Base-by-base conservation (phyloP, 169 alveolate species). In the Theileria orientalis region DNA sequence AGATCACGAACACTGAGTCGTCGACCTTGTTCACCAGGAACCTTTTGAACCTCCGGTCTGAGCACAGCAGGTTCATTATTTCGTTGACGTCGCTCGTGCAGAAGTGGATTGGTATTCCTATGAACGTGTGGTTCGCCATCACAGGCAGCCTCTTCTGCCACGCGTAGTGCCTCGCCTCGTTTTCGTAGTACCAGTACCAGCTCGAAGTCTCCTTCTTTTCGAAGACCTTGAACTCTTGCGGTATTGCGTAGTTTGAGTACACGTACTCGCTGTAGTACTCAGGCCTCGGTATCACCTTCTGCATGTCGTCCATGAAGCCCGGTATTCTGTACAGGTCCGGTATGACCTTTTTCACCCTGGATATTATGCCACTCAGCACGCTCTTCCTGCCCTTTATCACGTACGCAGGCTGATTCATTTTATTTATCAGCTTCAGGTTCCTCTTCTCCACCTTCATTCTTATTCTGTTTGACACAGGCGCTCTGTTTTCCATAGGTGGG, bases 71-170 rank as follows among this genome's bases (percentile, higher is more conserved):
- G 52, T 90, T 52, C 33, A 93, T 76, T 47, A 92, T 83, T 64
- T 92, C 94, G 62, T 90, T 85, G 23, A 90, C 74, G 67, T 92
- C 95, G 54, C 89, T 77, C 35, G 94, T 92, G 42, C 90, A 92
- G 74, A 92, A 92, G 66, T 90, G 95, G 21, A 92, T 90, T 5
- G 95, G 95, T n/a, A 87, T 82, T n/a, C 95, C 95, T 7, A 91
- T 86, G 71, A 92, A 92, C 16, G 95, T 92, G 62, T 84, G 92
- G 72, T 87, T 92, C 1, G 91, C 92, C 3, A 89, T 90, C 2
- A 91, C 90, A 19, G 95, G 95, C 49, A 92, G 77, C 42, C 76
- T 72, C 40, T 88, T 79, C 51, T 83, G 90, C 95, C 95, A 92
- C 29, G 84, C 90, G 62, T 87, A 92, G 64, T 87, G 88, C 47